These are phyloP conservation scores for Solanum chacoense DNA, from an alignment of 305 asterid genomes.

Conservation along the genomic window DNA sequence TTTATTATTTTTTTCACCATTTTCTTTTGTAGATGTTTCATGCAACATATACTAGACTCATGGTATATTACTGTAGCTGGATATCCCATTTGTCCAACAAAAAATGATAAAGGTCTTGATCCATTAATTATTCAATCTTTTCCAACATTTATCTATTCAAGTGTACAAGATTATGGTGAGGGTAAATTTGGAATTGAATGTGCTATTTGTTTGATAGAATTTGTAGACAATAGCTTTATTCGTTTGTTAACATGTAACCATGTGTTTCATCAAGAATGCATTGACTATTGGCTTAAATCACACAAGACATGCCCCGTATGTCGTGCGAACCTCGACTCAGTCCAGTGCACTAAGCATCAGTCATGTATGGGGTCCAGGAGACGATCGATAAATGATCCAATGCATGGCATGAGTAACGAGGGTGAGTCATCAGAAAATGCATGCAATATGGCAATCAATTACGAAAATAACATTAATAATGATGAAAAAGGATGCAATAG, in stretches of 20 bases:
- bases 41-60: slow-evolving; percentile 47
- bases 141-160: slow-evolving; percentile 59
- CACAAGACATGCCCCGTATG: slow-evolving; percentile 83
- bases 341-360: neutral
- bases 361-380: neutral
- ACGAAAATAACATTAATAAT: slow-evolving; percentile 5
- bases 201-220: slow-evolving; percentile 76
- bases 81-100: slow-evolving; percentile 15
- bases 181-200: slow-evolving; percentile 77
- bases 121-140: slow-evolving; percentile 42
- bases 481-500: slow-evolving; percentile 17
- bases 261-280: slow-evolving; percentile 77
- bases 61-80: slow-evolving; percentile 17
- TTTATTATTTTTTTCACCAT: slow-evolving; percentile 54
- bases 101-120: slow-evolving; percentile 38
- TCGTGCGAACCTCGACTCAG: slow-evolving; percentile 39
- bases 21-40: slow-evolving; percentile 57
- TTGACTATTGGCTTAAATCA: slow-evolving; percentile 73
- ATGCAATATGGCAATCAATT: neutral
- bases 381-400: neutral
- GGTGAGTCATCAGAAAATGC: neutral
- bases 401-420: neutral
- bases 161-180: slow-evolving; percentile 47
- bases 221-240: slow-evolving; percentile 39
- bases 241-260: slow-evolving; percentile 72